phyloP scores from a whole-genome alignment of 192 early-diverging fungal species.

The Kickxella alabastrina region DNA sequence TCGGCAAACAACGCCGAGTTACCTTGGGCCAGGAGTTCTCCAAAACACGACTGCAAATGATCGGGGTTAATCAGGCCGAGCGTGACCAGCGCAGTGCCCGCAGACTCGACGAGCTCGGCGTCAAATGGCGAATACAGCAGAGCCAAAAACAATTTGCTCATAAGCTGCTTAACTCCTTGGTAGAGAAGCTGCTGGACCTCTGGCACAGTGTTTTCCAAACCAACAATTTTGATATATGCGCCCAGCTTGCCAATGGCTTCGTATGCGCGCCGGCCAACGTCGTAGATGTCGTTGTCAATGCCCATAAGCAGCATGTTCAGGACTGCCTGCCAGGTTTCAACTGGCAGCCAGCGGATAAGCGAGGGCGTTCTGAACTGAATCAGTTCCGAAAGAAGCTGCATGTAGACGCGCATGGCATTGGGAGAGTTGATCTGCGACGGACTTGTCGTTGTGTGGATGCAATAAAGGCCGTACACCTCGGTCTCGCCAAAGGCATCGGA shows the following conservation, averaged over 20 bases:
- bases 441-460: conserved; percentile 29
- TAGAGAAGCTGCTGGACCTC: conserved; percentile 24
- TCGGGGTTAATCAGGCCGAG: conserved; percentile 33
- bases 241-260: conserved; percentile 46
- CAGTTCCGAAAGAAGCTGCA: conserved; percentile 46
- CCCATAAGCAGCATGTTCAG: conserved; percentile 34
- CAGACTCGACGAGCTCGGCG: conserved; percentile 38
- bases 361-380: conserved; percentile 42
- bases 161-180: conserved; percentile 24
- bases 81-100: conserved; percentile 39
- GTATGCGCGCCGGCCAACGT: conserved; percentile 43
- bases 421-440: conserved; percentile 27
- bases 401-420: conserved; percentile 35
- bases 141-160: conserved; percentile 32
- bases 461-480: conserved; percentile 44
- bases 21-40: conserved; percentile 21
- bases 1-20: conserved; percentile 23
- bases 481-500: conserved; percentile 48
- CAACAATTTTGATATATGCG: conserved; percentile 35
- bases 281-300: conserved; percentile 36
- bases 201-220: conserved; percentile 5
- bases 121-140: conserved; percentile 47
- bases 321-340: conserved; percentile 20
- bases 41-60: conserved; percentile 38
- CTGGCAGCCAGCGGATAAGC: conserved; percentile 43